Evolutionary conservation across 2,329 filamentous ascomycete genomes (phyloP), one percentile per base, ranked within the genome.

Genomic region (Cladobotryum protrusum): DNA sequence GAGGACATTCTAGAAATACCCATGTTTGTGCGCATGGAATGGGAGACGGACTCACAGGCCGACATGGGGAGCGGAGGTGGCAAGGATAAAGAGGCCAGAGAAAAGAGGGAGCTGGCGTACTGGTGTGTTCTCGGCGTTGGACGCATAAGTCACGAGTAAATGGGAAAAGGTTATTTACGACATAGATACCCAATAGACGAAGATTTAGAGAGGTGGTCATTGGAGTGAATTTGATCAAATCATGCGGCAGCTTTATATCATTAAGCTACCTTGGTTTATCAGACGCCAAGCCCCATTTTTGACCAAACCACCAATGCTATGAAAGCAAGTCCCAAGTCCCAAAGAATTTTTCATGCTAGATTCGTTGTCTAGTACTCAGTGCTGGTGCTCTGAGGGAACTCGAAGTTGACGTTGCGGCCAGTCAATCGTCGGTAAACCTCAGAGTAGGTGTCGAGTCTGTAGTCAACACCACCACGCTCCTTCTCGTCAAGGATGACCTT

Each of bases 401-500:
- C 93, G 72, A 99, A 99, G 76, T 85, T 84, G 72, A 97, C 93
- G 72, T 84, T 84, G 78, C 95, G 93, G 76, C 93, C 93, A 58
- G 93, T 99, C 71, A 99, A 81, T 69, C 89, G 86, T 77, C 90
- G 89, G 88, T 99, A 99, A 72, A 99, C 93, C 85, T 99, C 93
- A 61, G 89, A 89, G 84, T 99, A 99, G 73, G 92, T 96, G 78
- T 99, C 93, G 66, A 99, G 89, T 74, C 93, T 85, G 87, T 97
- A 96, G 83, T 99, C 93, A 66, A 99, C 92, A 74, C 91, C 90
- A 70, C 91, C 92, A 68, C 91, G 89, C 88, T 99, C 93, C 89
- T 99, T 99, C 88, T 97, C 93, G 76, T 99, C 93, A 55, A 99
- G 85, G 71, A 99, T 83, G 73, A 99, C 89, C 88, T 99, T 99